These are phyloP conservation scores for Boletales sp. DNA, from an alignment of 768 basidiomycete genomes.

Conservation along the genomic window DNA sequence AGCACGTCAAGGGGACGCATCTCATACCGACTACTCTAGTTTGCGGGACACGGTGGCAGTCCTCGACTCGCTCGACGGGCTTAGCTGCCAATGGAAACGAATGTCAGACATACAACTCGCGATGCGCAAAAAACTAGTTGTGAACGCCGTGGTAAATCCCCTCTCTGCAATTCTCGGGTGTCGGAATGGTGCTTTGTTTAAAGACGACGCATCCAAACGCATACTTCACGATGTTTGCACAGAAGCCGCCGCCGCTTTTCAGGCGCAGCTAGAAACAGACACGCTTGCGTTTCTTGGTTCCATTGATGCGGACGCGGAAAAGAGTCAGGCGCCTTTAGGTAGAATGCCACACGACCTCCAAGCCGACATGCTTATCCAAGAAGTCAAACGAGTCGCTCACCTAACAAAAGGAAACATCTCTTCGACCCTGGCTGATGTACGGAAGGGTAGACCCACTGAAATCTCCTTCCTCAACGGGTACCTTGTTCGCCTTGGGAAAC, in stretches of 20 bases:
- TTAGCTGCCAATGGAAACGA: constrained; percentile 63
- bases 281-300: constrained; percentile 22
- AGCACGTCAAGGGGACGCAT: constrained; percentile 31
- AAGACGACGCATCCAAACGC: constrained; percentile 36
- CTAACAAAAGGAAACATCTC: constrained; percentile 68
- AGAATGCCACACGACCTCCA: constrained; percentile 48
- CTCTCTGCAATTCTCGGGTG: constrained; percentile 80
- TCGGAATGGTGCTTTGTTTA: constrained; percentile 72
- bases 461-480: constrained; percentile 84
- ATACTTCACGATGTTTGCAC: constrained; percentile 54
- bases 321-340: constrained; percentile 27
- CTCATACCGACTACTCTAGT: constrained; percentile 47
- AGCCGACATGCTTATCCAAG: constrained; percentile 43
- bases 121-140: constrained; percentile 77
- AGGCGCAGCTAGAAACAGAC: constrained; percentile 45
- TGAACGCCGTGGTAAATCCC: constrained; percentile 82
- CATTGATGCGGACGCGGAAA: constrained; percentile 21
- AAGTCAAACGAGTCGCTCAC: constrained; percentile 56
- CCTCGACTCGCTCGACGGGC: constrained; percentile 50
- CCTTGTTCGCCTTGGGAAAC: constrained; percentile 56
- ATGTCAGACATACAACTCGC: constrained; percentile 62
- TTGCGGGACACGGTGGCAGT: constrained; percentile 68
- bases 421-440: constrained; percentile 76
- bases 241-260: constrained; percentile 70
- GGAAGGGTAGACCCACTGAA: constrained; percentile 62